These are phyloP conservation scores for Polytrichum formosum DNA, from an alignment of 225 moss, liverwort and hornwort genomes.

Conservation along the genomic window DNA sequence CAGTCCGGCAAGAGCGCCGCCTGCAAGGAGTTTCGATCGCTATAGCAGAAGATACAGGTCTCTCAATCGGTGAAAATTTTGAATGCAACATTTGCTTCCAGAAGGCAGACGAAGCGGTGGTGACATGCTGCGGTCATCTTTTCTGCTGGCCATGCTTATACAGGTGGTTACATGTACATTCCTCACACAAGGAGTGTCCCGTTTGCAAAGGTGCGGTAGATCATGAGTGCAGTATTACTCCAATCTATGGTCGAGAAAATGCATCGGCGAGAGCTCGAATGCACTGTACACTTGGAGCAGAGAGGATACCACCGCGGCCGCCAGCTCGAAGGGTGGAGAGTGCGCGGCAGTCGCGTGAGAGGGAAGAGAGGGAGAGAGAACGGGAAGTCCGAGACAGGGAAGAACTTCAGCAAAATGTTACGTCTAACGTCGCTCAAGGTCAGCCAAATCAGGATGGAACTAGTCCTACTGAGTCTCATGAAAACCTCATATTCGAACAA, in stretches of 20 bases:
- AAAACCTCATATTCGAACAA: neutral
- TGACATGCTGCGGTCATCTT: constrained; percentile 75
- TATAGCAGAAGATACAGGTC: constrained; percentile 20
- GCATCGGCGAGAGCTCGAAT: constrained; percentile 28
- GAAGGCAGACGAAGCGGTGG: constrained; percentile 62
- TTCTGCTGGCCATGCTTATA: constrained; percentile 82
- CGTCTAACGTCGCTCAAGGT: constrained; percentile 8
- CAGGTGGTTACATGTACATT: constrained; percentile 78
- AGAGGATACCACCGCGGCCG: constrained; percentile 58
- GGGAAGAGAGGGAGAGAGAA: constrained; percentile 40
- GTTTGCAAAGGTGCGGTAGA: constrained; percentile 71
- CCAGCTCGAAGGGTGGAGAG: constrained; percentile 51
- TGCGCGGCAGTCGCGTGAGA: constrained; percentile 9
- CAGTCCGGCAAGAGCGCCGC: neutral
- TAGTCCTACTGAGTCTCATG: neutral
- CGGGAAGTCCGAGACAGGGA: constrained; percentile 35
- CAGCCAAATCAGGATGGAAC: neutral
- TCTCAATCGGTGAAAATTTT: constrained; percentile 46
- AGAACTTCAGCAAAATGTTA: constrained; percentile 30
- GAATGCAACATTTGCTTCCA: constrained; percentile 81
- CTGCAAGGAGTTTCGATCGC: neutral
- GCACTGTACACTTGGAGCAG: constrained; percentile 11
- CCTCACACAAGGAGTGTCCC: constrained; percentile 58
- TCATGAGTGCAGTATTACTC: constrained; percentile 53
- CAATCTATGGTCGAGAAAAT: constrained; percentile 71